Conservation (phyloP, 805 yeast species). For the Clavispora fructus region DNA sequence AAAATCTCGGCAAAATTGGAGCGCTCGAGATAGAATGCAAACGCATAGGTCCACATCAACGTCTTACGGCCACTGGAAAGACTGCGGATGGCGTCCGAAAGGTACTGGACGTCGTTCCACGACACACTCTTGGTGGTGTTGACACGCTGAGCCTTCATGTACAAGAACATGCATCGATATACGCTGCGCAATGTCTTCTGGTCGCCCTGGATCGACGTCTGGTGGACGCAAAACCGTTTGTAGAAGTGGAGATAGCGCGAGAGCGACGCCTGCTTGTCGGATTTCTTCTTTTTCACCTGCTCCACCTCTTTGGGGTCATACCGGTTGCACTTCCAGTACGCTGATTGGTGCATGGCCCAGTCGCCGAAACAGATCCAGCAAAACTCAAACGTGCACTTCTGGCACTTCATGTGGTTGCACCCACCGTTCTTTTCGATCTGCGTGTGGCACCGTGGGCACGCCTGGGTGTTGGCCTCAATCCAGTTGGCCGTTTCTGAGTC, state of each 20-base stretch:
- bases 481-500: conserved; percentile 87
- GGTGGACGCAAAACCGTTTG: conserved; percentile 70
- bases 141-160: conserved; percentile 55
- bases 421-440: conserved; percentile 93
- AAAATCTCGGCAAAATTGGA: conserved; percentile 55
- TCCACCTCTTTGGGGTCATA: conserved; percentile 33
- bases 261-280: conserved; percentile 43
- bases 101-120: conserved; percentile 85
- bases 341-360: conserved; percentile 67
- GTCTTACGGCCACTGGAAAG: conserved; percentile 67
- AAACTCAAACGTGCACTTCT: conserved; percentile 69
- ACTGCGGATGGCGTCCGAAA: conserved; percentile 64
- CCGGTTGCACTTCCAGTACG: conserved; percentile 63
- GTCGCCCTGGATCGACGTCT: conserved; percentile 71
- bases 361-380: conserved; percentile 88
- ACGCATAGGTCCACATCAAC: conserved; percentile 87
- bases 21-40: conserved; percentile 59
- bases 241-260: conserved; percentile 71
- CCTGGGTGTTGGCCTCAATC: conserved; percentile 79
- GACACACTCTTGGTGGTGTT: conserved; percentile 31
- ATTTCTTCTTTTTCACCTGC: conserved; percentile 38
- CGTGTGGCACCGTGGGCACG: conserved; percentile 77
- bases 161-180: conserved; percentile 54
- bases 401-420: conserved; percentile 93
- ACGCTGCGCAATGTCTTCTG: conserved; percentile 56